phyloP scores from a whole-genome alignment of 768 basidiomycete genomes.

The Ramaria sp. region DNA sequence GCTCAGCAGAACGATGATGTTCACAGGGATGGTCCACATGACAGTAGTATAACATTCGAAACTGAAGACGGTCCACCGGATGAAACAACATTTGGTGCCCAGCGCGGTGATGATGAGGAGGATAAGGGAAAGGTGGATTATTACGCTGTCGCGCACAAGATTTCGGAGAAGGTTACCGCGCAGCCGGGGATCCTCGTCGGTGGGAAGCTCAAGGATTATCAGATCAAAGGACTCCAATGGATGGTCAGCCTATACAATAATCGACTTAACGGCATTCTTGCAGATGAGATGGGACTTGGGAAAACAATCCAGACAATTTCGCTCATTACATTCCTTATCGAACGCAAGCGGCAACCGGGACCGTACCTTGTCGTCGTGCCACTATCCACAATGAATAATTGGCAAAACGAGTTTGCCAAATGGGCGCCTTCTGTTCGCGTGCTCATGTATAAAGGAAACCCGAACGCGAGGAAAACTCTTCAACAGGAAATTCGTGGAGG shows the following conservation, averaged over 20 bases:
- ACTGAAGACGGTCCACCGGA: constrained; percentile 64
- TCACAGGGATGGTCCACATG: constrained; percentile 12
- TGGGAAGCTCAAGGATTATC: constrained; percentile 90
- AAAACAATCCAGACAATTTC: constrained; percentile 95
- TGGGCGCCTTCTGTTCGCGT: constrained; percentile 82
- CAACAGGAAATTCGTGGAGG: constrained; percentile 69
- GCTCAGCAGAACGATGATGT: constrained; percentile 76
- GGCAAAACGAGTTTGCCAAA: constrained; percentile 94
- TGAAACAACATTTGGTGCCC: constrained; percentile 88
- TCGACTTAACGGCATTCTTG: constrained; percentile 86
- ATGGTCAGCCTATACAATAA: constrained; percentile 98
- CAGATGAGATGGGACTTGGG: constrained; percentile 96
- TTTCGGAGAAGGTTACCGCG: constrained; percentile 71
- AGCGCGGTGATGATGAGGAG: constrained; percentile 50
- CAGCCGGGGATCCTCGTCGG: constrained; percentile 73
- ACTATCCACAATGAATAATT: constrained; percentile 93
- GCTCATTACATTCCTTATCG: constrained; percentile 89
- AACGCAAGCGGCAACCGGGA: constrained; percentile 80
- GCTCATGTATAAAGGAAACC: constrained; percentile 89
- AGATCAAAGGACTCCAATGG: constrained; percentile 93
- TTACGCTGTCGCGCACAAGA: constrained; percentile 89
- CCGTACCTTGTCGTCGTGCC: constrained; percentile 95
- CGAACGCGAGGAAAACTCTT: constrained; percentile 64
- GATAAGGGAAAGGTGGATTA: constrained; percentile 82
- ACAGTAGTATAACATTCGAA: constrained; percentile 35